phyloP scores from a whole-genome alignment of 2,329 filamentous ascomycete genomes.

The Fusarium sp. region DNA sequence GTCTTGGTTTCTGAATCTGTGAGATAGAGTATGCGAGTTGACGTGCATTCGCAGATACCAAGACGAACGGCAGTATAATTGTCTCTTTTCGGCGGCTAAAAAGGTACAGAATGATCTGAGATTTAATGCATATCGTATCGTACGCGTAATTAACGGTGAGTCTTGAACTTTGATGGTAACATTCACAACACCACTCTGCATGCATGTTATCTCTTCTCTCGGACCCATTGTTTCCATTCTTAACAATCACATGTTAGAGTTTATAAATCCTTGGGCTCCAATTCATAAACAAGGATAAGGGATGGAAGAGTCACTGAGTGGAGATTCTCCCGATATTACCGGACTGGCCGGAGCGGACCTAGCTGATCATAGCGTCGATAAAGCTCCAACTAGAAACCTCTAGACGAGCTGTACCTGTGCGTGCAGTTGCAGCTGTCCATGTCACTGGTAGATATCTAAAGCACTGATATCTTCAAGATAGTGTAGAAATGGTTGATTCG shows the following conservation, averaged over 20 bases:
- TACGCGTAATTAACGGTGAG: slow-evolving; percentile 34
- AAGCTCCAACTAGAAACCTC: slow-evolving; percentile 33
- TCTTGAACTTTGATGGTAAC: neutral
- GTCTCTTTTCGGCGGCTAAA: slow-evolving; percentile 1
- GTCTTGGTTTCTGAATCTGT: slow-evolving; percentile 18
- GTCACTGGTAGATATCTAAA: neutral
- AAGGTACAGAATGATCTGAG: neutral
- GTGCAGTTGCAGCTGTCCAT: neutral
- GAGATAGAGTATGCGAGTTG: slow-evolving; percentile 24
- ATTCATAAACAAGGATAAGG: slow-evolving; percentile 4
- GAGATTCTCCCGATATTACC: slow-evolving; percentile 28
- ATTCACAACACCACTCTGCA: slow-evolving; percentile 9
- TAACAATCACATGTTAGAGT: slow-evolving; percentile 35
- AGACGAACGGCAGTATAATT: slow-evolving; percentile 4
- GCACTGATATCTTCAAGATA: neutral
- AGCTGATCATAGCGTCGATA: slow-evolving; percentile 30
- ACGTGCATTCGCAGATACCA: slow-evolving; percentile 33
- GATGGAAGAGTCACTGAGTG: neutral
- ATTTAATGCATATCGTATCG: slow-evolving; percentile 13
- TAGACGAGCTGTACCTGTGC: slow-evolving; percentile 8
- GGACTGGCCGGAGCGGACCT: slow-evolving; percentile 31
- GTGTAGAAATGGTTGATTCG: neutral
- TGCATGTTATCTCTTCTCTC: slow-evolving; percentile 7
- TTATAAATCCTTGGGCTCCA: slow-evolving; percentile 30
- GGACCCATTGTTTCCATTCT: slow-evolving; percentile 11